Evolutionary conservation across 2,329 filamentous ascomycete species (phyloP), one percentile per base, ranked within the genome.

Genomic region (Colletotrichum higginsianum): DNA sequence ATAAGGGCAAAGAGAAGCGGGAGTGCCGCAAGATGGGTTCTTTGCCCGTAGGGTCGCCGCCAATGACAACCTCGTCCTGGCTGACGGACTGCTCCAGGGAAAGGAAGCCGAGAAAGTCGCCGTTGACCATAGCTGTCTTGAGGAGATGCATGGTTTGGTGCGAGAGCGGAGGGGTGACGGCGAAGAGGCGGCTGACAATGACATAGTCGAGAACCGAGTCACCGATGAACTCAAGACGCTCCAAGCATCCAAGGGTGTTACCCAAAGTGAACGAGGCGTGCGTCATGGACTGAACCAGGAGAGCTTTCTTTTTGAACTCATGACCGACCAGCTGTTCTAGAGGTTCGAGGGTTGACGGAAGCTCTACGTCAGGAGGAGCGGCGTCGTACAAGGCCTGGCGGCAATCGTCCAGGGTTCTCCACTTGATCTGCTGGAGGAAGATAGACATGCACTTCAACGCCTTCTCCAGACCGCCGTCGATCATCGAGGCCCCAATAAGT

Each of bases 221-320:
- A 1, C 96, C 96, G 0, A 98, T 84, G 76, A 96, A 98, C 78
- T 98, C 96, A 1, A 98, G 87, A 0, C 95, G 89, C 75, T 98
- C 93, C 15, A 90, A 86, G 26, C 82, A 85, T 2, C 84, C 84
- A 5, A 86, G 83, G 18, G 82, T 80, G 40, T 84, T 84, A 61
- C 85, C 86, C 6, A 79, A 67, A 53, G 78, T 80, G 75, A 79
- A 85, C 0, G 93, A 95, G 0, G 90, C 84, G 77, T 98, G 95
- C 0, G 95, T 98, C 61, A 96, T 85, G 2, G 95, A 93, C 82
- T 98, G 94, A 0, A 93, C 77, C 0, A 98, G 86, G 0, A 98
- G 84, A 0, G 86, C 78, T 74, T 91, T 90, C 75, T 93, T 91
- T 1, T 74, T 81, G 80, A 98, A 98, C 0, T 78, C 84, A 79